Evolutionary conservation across 495 filamentous ascomycete genomes (phyloP), one percentile per base, ranked within the genome.

Genomic region (Aspergillus funiculosus): DNA sequence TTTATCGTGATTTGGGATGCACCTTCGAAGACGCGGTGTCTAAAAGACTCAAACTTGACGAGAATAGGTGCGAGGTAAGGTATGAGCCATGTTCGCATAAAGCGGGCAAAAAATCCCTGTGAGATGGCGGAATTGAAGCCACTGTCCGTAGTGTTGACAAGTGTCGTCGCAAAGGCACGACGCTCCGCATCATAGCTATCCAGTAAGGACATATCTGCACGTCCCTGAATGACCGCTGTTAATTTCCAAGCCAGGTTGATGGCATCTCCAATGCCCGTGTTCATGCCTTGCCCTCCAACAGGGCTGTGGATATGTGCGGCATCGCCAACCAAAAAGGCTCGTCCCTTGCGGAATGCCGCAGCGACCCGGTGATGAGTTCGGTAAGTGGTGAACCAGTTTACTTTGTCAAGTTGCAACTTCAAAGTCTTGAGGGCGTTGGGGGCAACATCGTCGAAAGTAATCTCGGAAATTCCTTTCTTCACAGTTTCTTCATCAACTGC

Each of bases 231-330:
- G 5, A 76, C 72, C 13, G 70, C 68, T 3, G 65, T 57, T 1
- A 75, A 42, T 37, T 75, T 76, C 80, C 80, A 30, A 9, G 28
- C 28, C 4, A 30, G 28, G 28, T 30, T 30, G 2, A 30, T 13
- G 28, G 28, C 28, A 13, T 30, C 28, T 11, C 14, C 28, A 13
- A 30, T 30, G 28, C 28, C 28, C 28, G 28, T 30, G 28, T 83
- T 83, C 69, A 82, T 74, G 2, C 80, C 80, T 40, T 79, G 78
- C 1, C 73, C 79, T 0, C 75, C 77, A 0, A 68, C 71, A 0
- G 78, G 77, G 25, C 69, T 74, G 52, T 80, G 75, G 21, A 74
- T 77, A 48, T 83, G 80, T 3, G 75, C 76, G 4, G 79, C 75
- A 37, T 69, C 66, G 0, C 66, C 66, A 15, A 61, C 59, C 22